A percentile compares a stretch with the other conserved stretches of the same genome.
These are phyloP conservation scores for Phlyctochytrium arcticum DNA, from an alignment of 192 early-diverging fungal genomes.

Conservation along the genomic window DNA sequence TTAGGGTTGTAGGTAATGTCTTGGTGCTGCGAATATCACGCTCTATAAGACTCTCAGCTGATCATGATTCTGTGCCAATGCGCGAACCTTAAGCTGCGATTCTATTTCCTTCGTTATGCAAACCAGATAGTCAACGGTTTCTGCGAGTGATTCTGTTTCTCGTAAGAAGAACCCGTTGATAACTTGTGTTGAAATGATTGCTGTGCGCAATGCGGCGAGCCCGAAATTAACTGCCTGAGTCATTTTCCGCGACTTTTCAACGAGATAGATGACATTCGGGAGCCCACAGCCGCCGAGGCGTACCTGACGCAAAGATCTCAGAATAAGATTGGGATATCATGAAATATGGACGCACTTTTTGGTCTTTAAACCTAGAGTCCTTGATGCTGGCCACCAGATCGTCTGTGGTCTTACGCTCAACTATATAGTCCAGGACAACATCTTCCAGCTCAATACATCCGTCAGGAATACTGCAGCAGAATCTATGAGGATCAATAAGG, in stretches of 20 bases:
- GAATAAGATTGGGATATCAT: background rate
- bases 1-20: too few relatives aligned
- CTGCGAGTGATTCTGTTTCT: constrained; percentile 66
- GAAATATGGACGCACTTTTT: constrained; percentile 61
- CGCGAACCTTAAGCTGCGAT: background rate
- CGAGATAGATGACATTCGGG: constrained; percentile 75
- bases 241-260: constrained; percentile 66
- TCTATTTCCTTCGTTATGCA: constrained; percentile 28
- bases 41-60: too few relatives aligned
- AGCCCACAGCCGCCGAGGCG: constrained; percentile 69
- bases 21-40: too few relatives aligned
- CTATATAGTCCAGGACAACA: constrained; percentile 76
- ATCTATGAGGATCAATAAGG: too few relatives aligned
- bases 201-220: constrained; percentile 61
- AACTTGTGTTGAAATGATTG: constrained; percentile 71
- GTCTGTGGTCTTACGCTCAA: constrained; percentile 93
- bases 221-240: constrained; percentile 40
- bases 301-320: too few relatives aligned
- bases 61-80: too few relatives aligned
- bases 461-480: too few relatives aligned
- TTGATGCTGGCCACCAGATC: constrained; percentile 89
- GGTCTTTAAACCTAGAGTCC: constrained; percentile 89
- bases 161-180: constrained; percentile 81
- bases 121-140: constrained; percentile 76
- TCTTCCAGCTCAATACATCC: constrained; percentile 42